Evolutionary conservation across 2,329 filamentous ascomycete genomes (phyloP).

Genomic region (Fusarium mundagurra): DNA sequence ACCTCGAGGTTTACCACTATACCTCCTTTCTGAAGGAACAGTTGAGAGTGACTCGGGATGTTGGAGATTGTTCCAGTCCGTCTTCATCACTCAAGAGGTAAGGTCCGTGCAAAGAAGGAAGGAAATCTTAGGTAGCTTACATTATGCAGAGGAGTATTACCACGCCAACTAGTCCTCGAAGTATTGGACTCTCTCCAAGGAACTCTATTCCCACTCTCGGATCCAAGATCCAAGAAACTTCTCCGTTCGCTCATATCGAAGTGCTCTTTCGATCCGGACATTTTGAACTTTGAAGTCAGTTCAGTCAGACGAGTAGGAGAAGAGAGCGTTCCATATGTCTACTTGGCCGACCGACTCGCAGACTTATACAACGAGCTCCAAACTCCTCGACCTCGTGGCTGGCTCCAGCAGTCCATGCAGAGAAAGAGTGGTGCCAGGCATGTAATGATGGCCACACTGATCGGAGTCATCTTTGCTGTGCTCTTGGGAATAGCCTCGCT

Average conservation of each 20-base stretch:
- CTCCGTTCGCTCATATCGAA: not conserved
- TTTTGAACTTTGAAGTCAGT: not conserved
- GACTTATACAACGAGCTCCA: not conserved
- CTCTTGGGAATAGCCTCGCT: not conserved
- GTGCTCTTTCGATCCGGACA: not conserved
- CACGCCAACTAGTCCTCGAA: not conserved
- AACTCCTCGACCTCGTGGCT: not conserved
- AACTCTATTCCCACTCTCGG: not conserved
- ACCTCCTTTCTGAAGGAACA: not conserved
- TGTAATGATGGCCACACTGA: not conserved
- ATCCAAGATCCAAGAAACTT: not conserved
- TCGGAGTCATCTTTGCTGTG: not conserved
- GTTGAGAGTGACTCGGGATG: not conserved
- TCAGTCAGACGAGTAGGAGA: not conserved
- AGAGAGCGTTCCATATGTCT: not conserved
- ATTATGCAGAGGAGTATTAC: not conserved
- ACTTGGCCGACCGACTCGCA: not conserved
- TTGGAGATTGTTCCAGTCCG: not conserved
- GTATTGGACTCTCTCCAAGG: not conserved
- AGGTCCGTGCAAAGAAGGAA: fast-evolving
- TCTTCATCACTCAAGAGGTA: not conserved
- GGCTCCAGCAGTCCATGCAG: not conserved
- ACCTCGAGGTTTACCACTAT: not conserved
- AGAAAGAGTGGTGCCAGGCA: not conserved
- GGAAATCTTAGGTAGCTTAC: not conserved